These are phyloP conservation scores for Seminavis robusta DNA, from an alignment of 108 stramenopile species.

Conservation along the genomic window DNA sequence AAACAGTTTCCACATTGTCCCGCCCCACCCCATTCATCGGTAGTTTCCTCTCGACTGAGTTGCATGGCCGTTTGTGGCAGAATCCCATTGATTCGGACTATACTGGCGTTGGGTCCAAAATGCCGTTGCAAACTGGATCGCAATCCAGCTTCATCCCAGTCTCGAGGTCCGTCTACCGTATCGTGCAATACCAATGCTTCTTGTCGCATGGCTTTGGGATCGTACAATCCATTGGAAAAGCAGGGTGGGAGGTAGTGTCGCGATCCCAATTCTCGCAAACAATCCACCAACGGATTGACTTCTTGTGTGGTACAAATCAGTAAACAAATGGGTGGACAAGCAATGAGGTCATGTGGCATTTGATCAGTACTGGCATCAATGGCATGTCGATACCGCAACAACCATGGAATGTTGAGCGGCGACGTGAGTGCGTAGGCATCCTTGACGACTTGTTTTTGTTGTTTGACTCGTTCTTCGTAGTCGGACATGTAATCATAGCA, in stretches of 20 bases:
- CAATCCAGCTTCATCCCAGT: constrained; percentile 40
- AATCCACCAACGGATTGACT: constrained; percentile 34
- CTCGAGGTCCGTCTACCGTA: constrained; percentile 47
- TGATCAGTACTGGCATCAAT: constrained; percentile 62
- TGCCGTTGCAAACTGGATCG: constrained; percentile 35
- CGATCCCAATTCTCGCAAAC: constrained; percentile 33
- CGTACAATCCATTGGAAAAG: constrained; percentile 60
- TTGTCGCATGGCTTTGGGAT: constrained; percentile 56
- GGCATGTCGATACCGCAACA: constrained; percentile 61
- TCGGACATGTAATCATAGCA: constrained; percentile 14
- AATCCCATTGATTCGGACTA: constrained; percentile 66
- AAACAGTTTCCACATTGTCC: constrained; percentile 57
- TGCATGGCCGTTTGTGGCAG: constrained; percentile 22
- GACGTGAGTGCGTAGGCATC: constrained; percentile 67
- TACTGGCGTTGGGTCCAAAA: constrained; percentile 61
- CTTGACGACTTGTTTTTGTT: constrained; percentile 42
- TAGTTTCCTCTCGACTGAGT: constrained; percentile 39
- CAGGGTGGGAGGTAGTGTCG: constrained; percentile 61
- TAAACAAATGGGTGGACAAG: constrained; percentile 38
- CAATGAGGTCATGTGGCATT: constrained; percentile 46
- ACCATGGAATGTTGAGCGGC: constrained; percentile 61
- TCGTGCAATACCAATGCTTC: constrained; percentile 83
- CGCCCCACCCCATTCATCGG: constrained; percentile 38
- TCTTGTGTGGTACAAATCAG: constrained; percentile 41
- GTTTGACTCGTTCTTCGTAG: constrained; percentile 21